A percentile compares a stretch with the other conserved stretches of the same genome.
These are phyloP conservation scores for Trichoderma koningii DNA, from an alignment of 2,329 filamentous ascomycete species.

Conservation along the genomic window DNA sequence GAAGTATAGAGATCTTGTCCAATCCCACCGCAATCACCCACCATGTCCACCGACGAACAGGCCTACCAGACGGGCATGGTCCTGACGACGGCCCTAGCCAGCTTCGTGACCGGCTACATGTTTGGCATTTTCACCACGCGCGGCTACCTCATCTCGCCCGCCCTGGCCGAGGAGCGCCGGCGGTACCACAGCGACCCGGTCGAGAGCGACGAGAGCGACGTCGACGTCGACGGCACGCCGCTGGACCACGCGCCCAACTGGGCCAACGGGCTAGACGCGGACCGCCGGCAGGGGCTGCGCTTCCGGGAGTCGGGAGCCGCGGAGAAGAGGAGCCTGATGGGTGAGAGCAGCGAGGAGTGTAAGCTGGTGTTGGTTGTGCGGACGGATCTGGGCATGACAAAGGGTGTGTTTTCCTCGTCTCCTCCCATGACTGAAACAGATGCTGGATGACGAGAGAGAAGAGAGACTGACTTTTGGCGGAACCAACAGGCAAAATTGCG, in stretches of 20 bases:
- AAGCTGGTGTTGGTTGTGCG: conserved; percentile 91
- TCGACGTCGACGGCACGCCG: conserved; percentile 60
- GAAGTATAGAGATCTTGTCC: too few species aligned
- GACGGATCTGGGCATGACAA: conserved; percentile 96
- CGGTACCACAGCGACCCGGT: conserved; percentile 60
- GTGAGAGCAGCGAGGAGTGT: conserved; percentile 70
- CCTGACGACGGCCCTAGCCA: conserved; percentile 71
- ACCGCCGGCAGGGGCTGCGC: conserved; percentile 58
- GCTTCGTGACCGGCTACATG: conserved; percentile 76
- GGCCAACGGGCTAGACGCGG: conserved; percentile 62
- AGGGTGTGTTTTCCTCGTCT: conserved; percentile 60
- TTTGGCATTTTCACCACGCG: conserved; percentile 73
- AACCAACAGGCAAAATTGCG: conserved; percentile 77
- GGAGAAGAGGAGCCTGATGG: conserved; percentile 46
- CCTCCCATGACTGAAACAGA: background rate
- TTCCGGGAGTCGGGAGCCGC: conserved; percentile 32
- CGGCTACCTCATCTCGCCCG: conserved; percentile 61
- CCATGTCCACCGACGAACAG: conserved; percentile 42
- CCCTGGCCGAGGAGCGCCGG: conserved; percentile 58
- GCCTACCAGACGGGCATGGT: conserved; percentile 59
- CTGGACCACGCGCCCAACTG: conserved; percentile 70
- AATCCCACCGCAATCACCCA: background rate
- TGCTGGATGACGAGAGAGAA: background rate
- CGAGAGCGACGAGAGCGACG: conserved; percentile 69
- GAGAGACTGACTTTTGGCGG: background rate